phyloP scores from a whole-genome alignment of 108 stramenopile genomes.

The Hondaea fermentalgiana region DNA sequence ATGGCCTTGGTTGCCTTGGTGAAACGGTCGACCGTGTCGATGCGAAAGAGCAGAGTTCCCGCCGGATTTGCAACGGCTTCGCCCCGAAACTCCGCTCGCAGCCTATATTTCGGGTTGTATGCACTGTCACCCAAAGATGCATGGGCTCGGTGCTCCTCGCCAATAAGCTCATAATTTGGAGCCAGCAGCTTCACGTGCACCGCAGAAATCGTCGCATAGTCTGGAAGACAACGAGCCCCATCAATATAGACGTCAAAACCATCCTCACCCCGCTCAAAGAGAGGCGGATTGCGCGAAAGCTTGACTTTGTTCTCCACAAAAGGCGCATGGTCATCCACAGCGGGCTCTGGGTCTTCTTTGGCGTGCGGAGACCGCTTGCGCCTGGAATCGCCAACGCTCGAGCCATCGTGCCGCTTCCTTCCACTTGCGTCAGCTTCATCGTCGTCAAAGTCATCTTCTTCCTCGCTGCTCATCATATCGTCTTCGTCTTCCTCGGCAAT shows the following conservation, averaged over 20 bases:
- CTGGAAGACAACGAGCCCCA: constrained; percentile 18
- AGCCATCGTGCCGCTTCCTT: too few relatives aligned
- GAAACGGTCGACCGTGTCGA: not conserved
- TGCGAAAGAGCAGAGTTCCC: not conserved
- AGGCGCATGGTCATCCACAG: not conserved
- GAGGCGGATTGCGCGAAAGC: not conserved
- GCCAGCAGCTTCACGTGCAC: not conserved
- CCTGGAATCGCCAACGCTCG: not conserved
- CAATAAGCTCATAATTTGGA: not conserved
- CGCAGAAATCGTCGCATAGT: constrained; percentile 9
- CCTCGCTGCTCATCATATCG: not conserved
- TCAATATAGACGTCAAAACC: constrained; percentile 28
- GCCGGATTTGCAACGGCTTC: not conserved
- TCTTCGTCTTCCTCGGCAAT: not conserved
- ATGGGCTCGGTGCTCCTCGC: not conserved
- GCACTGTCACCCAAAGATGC: not conserved
- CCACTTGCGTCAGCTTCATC: not conserved
- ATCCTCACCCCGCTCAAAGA: constrained; percentile 1
- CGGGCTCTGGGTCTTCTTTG: too few relatives aligned
- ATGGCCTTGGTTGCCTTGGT: not conserved
- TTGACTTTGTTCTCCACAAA: not conserved
- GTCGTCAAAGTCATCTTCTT: not conserved
- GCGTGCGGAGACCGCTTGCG: too few relatives aligned
- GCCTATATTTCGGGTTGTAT: not conserved
- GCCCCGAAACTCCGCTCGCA: constrained; percentile 2